Evolutionary conservation across 2,329 filamentous ascomycete genomes (phyloP).

Genomic region (Claviceps fusiformis): DNA sequence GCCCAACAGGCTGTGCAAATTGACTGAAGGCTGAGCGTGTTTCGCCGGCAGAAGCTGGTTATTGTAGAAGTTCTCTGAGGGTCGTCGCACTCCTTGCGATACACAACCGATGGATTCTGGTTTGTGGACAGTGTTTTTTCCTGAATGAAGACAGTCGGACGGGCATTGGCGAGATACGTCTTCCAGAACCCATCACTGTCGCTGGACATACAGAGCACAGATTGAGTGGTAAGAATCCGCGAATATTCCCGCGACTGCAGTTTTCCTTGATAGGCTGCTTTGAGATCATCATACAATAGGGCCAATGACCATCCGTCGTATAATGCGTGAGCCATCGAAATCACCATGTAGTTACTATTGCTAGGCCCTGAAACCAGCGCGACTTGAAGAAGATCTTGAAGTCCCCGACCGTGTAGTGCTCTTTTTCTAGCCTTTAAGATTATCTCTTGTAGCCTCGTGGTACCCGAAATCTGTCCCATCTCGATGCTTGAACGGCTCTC

Average conservation of each 20-base stretch:
- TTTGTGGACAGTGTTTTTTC: neutral
- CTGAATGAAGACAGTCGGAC: slow-evolving; percentile 20
- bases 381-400: slow-evolving; percentile 34
- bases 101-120: slow-evolving; percentile 1
- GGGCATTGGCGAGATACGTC: slow-evolving; percentile 43
- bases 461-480: slow-evolving; percentile 11
- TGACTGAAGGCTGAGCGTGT: slow-evolving; percentile 60
- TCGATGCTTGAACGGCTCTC: slow-evolving; percentile 10
- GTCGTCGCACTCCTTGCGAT: slow-evolving; percentile 8
- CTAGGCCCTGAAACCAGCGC: slow-evolving; percentile 22
- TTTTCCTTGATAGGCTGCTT: slow-evolving; percentile 43
- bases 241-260: slow-evolving; percentile 26
- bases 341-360: slow-evolving; percentile 29
- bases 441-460: slow-evolving; percentile 22
- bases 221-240: slow-evolving; percentile 9
- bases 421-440: slow-evolving; percentile 22
- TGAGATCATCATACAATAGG: slow-evolving; percentile 59
- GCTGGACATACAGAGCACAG: neutral
- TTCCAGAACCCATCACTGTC: slow-evolving; percentile 50
- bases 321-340: slow-evolving; percentile 74
- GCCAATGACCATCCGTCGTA: slow-evolving; percentile 81
- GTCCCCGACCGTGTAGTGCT: slow-evolving; percentile 24
- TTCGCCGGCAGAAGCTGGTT: slow-evolving; percentile 47
- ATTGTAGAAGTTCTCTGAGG: slow-evolving; percentile 7
- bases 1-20: slow-evolving; percentile 69